Conservation (phyloP, 306 rosid genomes). For the Erythrophleum fordii region DNA sequence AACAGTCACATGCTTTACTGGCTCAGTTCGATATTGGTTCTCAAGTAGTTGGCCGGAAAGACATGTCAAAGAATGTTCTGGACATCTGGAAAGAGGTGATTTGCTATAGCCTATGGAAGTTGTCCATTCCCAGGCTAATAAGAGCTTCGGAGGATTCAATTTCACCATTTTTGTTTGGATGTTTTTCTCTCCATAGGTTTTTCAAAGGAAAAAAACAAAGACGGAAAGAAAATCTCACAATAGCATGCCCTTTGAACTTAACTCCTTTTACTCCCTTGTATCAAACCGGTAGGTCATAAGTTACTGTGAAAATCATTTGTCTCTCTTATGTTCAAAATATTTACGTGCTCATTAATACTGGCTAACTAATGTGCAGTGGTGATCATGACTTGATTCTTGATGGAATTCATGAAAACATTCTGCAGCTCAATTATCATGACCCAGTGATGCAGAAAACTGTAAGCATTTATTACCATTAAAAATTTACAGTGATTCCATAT, state of each 20-base stretch:
- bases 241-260: conserved; percentile 60
- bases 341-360: conserved; percentile 24
- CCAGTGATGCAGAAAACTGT: conserved; percentile 95
- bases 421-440: conserved; percentile 90
- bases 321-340: conserved; percentile 3
- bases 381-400: conserved; percentile 86
- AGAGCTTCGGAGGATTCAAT: conserved; percentile 10
- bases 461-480: conserved; percentile 43
- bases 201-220: conserved; percentile 73
- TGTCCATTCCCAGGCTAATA: conserved; percentile 34
- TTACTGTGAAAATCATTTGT: conserved; percentile 34
- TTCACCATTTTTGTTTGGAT: conserved; percentile 26
- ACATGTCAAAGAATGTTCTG: conserved; percentile 66
- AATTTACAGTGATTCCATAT: conserved; percentile 33
- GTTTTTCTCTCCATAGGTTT: conserved; percentile 58
- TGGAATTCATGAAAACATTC: conserved; percentile 91
- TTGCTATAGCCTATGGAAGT: conserved; percentile 11
- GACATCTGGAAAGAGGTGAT: conserved; percentile 94
- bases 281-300: conserved; percentile 67
- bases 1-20: conserved; percentile 42
- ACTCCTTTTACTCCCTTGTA: conserved; percentile 70
- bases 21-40: conserved; percentile 75
- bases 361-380: conserved; percentile 65
- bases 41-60: conserved; percentile 95
- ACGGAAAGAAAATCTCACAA: conserved; percentile 56